phyloP scores from a whole-genome alignment of 78 protist genomes.

The Dictyostelium firmibasis region DNA sequence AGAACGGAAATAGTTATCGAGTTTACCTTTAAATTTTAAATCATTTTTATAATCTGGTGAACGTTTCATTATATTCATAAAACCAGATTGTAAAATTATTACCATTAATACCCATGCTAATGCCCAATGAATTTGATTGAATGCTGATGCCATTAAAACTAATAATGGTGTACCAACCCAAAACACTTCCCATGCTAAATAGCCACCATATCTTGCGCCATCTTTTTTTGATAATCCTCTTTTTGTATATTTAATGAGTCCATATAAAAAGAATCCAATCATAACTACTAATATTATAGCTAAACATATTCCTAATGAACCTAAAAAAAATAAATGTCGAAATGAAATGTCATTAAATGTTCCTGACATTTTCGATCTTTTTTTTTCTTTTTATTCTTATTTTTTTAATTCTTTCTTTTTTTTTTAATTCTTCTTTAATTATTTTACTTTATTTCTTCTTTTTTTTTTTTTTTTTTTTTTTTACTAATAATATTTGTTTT shows the following conservation, averaged over 20 bases:
- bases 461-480: neutral
- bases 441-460: neutral
- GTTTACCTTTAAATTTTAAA: neutral
- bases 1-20: neutral
- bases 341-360: slow-evolving; percentile 6
- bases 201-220: neutral
- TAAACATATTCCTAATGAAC: neutral
- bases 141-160: slow-evolving; percentile 29
- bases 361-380: too few relatives aligned
- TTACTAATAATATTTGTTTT: neutral
- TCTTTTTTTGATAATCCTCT: slow-evolving; percentile 30
- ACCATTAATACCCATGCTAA: slow-evolving; percentile 40
- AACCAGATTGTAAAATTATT: slow-evolving; percentile 19
- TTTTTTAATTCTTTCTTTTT: too few relatives aligned
- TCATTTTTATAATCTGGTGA: slow-evolving; percentile 14
- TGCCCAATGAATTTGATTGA: slow-evolving; percentile 42
- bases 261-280: neutral
- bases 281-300: neutral
- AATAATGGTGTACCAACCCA: slow-evolving; percentile 47
- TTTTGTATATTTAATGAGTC: neutral
- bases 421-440: neutral
- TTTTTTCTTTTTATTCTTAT: neutral
- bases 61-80: neutral
- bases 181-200: slow-evolving; percentile 2
- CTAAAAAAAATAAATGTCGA: slow-evolving; percentile 13